Evolutionary conservation across 768 basidiomycete genomes (phyloP).

Genomic region (Boletellus sp.): DNA sequence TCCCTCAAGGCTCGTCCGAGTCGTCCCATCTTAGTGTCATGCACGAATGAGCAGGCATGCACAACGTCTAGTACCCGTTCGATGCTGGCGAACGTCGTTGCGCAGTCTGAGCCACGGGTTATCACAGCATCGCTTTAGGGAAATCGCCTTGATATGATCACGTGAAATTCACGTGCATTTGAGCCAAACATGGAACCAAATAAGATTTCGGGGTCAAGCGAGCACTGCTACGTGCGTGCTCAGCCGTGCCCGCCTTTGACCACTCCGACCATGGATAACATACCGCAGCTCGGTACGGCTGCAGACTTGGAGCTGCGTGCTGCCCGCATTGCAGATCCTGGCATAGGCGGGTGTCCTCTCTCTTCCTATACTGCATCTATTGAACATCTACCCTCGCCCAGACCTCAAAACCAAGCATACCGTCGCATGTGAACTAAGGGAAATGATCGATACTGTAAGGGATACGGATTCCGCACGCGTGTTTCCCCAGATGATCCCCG

Average conservation of each 20-base stretch:
- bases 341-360: conserved; percentile 47
- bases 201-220: conserved; percentile 29
- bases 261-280: conserved; percentile 39
- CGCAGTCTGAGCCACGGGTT: no score
- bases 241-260: background rate
- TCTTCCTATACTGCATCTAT: background rate
- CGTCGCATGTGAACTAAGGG: conserved; percentile 74
- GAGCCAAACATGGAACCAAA: conserved; percentile 32
- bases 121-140: background rate
- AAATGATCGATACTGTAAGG: conserved; percentile 74
- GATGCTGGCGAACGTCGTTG: no score
- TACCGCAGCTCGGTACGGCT: conserved; percentile 42
- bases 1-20: no score
- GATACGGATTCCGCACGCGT: conserved; percentile 70
- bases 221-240: background rate
- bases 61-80: no score
- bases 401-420: conserved; percentile 69
- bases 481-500: conserved; percentile 68
- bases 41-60: no score
- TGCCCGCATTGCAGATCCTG: conserved; percentile 71
- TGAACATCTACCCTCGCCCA: conserved; percentile 25
- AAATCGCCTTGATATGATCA: conserved; percentile 7
- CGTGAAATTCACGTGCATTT: conserved; percentile 31
- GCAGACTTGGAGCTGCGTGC: conserved; percentile 69
- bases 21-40: no score